Conservation (phyloP, 2,329 filamentous ascomycete genomes). For the Colletotrichum sp. region DNA sequence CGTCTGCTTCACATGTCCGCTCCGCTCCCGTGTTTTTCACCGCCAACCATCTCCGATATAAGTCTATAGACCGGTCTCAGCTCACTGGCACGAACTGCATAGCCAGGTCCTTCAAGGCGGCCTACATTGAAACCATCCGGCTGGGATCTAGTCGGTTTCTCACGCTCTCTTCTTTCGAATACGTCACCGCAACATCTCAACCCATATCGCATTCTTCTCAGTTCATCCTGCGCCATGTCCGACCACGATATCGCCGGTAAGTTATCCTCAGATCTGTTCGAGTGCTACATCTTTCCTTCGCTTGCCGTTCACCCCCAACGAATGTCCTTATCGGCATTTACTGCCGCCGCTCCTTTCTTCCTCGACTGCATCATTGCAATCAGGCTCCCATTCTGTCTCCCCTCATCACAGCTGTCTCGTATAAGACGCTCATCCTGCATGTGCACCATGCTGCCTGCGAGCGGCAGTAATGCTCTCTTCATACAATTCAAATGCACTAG, state of each 20-base stretch:
- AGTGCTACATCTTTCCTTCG: fast-evolving
- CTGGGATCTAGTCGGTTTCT: not conserved
- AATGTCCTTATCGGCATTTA: not conserved
- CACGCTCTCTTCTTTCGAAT: not conserved
- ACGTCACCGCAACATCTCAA: not conserved
- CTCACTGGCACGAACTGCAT: not conserved
- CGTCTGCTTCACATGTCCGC: constrained; percentile 5
- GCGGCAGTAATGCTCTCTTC: not conserved
- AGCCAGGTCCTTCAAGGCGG: not conserved
- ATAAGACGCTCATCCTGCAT: not conserved
- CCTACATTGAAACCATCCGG: not conserved
- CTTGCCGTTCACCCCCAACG: not conserved
- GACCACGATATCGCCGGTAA: constrained; percentile 70
- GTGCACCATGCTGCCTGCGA: not conserved
- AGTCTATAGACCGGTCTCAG: not conserved
- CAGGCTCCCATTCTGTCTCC: not conserved
- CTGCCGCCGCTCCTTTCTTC: too few relatives aligned
- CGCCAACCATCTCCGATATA: constrained; percentile 1
- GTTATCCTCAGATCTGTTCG: constrained; percentile 30
- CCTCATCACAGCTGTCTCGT: not conserved
- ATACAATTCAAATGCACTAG: not conserved
- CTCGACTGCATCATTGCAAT: not conserved
- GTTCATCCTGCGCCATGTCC: constrained; percentile 51
- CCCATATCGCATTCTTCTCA: not conserved
- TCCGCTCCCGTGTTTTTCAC: not conserved